These are phyloP conservation scores for Nannochloropsis oceanica DNA, from an alignment of 108 stramenopile genomes.

Conservation along the genomic window DNA sequence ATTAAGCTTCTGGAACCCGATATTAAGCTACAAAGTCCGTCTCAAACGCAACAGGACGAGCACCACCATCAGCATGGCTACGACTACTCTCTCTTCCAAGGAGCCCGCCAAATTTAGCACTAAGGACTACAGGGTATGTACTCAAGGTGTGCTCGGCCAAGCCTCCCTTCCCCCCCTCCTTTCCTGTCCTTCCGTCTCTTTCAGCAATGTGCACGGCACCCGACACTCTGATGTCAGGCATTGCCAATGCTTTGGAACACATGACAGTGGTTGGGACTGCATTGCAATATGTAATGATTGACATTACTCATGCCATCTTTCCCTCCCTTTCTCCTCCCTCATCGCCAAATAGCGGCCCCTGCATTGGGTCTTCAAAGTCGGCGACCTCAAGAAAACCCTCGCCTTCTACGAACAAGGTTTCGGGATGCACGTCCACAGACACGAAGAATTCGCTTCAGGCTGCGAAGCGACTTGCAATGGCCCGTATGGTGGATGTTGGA, in stretches of 20 bases:
- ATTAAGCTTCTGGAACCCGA: no score
- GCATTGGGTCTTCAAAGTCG: constrained; percentile 31
- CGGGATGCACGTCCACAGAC: constrained; percentile 34
- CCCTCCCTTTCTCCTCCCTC: not conserved
- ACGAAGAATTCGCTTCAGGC: constrained; percentile 22
- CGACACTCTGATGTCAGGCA: no score
- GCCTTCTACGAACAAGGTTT: constrained; percentile 32
- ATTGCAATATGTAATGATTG: no score
- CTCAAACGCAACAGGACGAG: not conserved
- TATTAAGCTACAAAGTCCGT: no score
- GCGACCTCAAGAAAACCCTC: constrained; percentile 29
- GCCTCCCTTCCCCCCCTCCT: no score
- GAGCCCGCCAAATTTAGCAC: not conserved
- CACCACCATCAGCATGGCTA: not conserved
- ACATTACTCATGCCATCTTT: no score
- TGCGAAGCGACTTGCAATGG: constrained; percentile 37
- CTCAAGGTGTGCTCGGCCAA: not conserved
- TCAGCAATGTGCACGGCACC: no score
- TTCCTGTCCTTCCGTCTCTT: no score
- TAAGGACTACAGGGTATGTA: not conserved
- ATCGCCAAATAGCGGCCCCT: not conserved
- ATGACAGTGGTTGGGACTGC: no score
- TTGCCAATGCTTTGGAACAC: no score
- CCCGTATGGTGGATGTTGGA: constrained; percentile 31
- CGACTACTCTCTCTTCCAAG: not conserved